These are phyloP conservation scores for Russula ochroleuca DNA, from an alignment of 768 basidiomycete species.

Conservation along the genomic window DNA sequence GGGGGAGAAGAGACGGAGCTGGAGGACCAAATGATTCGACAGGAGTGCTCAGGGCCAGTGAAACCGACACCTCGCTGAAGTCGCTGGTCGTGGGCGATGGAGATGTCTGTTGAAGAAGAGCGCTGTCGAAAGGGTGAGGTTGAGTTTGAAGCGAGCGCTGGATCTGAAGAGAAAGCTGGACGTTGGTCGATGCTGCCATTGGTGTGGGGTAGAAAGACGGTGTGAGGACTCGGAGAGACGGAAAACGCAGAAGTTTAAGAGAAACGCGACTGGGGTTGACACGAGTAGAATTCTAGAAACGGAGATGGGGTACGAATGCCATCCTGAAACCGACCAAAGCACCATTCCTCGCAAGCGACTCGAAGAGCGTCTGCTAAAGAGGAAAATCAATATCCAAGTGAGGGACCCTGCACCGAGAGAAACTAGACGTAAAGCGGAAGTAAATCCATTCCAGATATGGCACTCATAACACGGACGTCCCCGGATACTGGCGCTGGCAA, in stretches of 20 bases:
- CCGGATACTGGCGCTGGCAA: constrained; percentile 16
- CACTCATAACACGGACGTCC: constrained; percentile 10
- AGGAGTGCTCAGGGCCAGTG: constrained; percentile 10
- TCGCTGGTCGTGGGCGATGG: constrained; percentile 27
- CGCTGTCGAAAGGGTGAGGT: constrained; percentile 7
- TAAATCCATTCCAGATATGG: constrained; percentile 20
- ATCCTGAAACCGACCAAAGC: constrained; percentile 22
- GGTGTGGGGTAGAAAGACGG: background rate
- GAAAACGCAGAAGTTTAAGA: constrained; percentile 16
- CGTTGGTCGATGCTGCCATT: constrained; percentile 12
- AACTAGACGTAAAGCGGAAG: constrained; percentile 22
- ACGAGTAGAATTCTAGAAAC: constrained; percentile 17
- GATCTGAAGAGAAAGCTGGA: constrained; percentile 20
- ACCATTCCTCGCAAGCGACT: constrained; percentile 21
- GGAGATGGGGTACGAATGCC: constrained; percentile 22
- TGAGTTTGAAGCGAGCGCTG: constrained; percentile 16
- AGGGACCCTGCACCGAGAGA: constrained; percentile 6
- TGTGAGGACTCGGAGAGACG: background rate
- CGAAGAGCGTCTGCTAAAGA: constrained; percentile 4
- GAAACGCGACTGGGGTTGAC: constrained; percentile 6
- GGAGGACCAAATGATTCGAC: constrained; percentile 23
- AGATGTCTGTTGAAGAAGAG: constrained; percentile 14
- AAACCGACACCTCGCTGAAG: constrained; percentile 21
- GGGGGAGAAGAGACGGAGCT: constrained; percentile 26
- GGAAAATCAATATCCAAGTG: constrained; percentile 14